Base-by-base conservation (phyloP, 345 rosid genomes). In the Camelina hispida region DNA sequence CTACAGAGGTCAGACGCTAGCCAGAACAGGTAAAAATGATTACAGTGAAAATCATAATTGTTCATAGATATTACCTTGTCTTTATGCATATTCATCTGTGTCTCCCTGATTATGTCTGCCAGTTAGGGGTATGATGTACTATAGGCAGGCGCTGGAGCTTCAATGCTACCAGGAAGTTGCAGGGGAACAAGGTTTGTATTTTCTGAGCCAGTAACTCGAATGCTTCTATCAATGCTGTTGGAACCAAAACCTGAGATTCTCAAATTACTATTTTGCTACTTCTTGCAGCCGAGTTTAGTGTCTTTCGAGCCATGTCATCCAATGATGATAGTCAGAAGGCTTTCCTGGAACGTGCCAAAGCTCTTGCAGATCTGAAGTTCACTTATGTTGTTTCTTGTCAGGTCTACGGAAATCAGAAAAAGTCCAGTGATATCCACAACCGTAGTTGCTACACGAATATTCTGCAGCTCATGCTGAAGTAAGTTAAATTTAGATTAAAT, bases 311-410 rank as follows among this genome's bases (percentile, higher is more conserved):
- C 70, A 73, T 60, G 82, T 84, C 83, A 57, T 78, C 62, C 9
- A 63, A 62, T 30, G 84, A 79, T 63, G 82, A 73, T 46, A 46
- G 71, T 43, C 83, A 48, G 6, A 79, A 65, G 76, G 77, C 43
- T 62, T 78, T 48, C 47, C 3, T 38, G 25, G 89, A 86, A 46
- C 73, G 40, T 52, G 88, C 88, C 6, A 84, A 82, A 69, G 97
- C 98, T 77, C 82, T 90, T 47, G 96, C 90, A 11, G 86, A 90
- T 83, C 46, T 95, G 82, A 95, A 95, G 90, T 92, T 92, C 85
- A 92, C 97, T 57, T 95, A 92, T 77, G 97, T 95, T 73, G 99
- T 95, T 77, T 95, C 99, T 53, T 95, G 99, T 84, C 99, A 95
- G 71, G 37, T 92, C 32, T 89, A 89, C 68, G 99, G 97, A 23